Conservation (phyloP, 2,329 filamentous ascomycete species). For the Sporothrix globosa region DNA sequence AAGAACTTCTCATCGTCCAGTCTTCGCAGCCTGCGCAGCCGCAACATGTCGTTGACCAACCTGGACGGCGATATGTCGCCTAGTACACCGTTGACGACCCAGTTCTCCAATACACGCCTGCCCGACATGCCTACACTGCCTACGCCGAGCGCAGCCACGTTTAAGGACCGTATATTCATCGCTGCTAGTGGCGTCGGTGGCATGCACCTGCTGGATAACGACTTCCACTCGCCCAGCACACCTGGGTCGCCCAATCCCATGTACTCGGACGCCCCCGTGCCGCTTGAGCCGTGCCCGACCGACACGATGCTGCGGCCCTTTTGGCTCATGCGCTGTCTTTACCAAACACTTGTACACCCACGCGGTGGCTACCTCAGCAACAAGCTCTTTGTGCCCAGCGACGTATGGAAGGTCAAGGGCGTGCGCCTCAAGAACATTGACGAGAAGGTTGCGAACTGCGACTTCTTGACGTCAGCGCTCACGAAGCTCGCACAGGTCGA, state of each 20-base stretch:
- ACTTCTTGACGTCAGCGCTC: slow-evolving; percentile 85
- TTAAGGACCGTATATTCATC: slow-evolving; percentile 57
- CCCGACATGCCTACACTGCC: slow-evolving; percentile 65
- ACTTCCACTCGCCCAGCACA: slow-evolving; percentile 69
- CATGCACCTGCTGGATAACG: slow-evolving; percentile 80
- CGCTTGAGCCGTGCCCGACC: slow-evolving; percentile 88
- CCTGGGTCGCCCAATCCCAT: slow-evolving; percentile 66
- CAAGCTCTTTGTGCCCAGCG: slow-evolving; percentile 86
- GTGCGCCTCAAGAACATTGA: slow-evolving; percentile 91
- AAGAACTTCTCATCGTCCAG: slow-evolving; percentile 75
- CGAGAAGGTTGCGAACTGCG: slow-evolving; percentile 91
- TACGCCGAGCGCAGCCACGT: slow-evolving; percentile 66
- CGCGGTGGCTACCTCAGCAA: slow-evolving; percentile 90
- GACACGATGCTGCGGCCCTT: slow-evolving; percentile 90
- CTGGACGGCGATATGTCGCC: slow-evolving; percentile 70
- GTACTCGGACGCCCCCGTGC: slow-evolving; percentile 68
- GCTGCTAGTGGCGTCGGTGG: slow-evolving; percentile 66
- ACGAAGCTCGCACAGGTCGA: slow-evolving; percentile 83
- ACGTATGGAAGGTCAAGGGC: slow-evolving; percentile 91
- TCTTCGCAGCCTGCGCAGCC: slow-evolving; percentile 70
- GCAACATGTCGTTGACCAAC: slow-evolving; percentile 70
- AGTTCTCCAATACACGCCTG: slow-evolving; percentile 59
- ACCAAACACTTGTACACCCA: slow-evolving; percentile 88
- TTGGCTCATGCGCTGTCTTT: slow-evolving; percentile 95
- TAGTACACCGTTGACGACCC: slow-evolving; percentile 72